phyloP scores from a whole-genome alignment of 169 alveolate species.

The Plasmodium sp. region DNA sequence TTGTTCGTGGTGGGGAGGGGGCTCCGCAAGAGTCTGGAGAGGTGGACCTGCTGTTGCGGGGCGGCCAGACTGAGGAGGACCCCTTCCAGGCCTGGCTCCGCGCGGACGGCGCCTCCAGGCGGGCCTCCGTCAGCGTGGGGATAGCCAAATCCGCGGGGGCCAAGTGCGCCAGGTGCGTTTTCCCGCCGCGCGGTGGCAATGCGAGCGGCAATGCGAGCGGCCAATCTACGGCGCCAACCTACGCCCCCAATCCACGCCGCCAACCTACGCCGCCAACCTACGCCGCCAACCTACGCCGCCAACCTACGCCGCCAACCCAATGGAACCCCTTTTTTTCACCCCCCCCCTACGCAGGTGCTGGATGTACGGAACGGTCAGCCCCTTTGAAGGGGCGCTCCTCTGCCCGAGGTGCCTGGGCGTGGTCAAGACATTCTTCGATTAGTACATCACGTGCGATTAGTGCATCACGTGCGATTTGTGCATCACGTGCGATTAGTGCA shows the following conservation, averaged over 20 bases:
- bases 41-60: conserved; percentile 10
- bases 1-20: background rate
- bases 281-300: background rate
- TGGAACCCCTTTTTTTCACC: background rate
- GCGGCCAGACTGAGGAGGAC: background rate
- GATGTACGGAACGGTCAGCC: conserved; percentile 61
- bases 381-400: conserved; percentile 39
- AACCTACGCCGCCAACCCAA: background rate
- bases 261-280: background rate
- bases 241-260: background rate
- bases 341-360: conserved; percentile 30
- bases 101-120: background rate
- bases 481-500: no score
- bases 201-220: background rate
- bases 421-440: conserved; percentile 11
- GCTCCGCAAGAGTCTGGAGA: background rate
- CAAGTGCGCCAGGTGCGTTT: conserved; percentile 37
- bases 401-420: conserved; percentile 58
- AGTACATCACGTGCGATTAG: background rate
- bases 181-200: background rate
- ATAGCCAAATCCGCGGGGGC: conserved; percentile 7
- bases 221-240: no score
- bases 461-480: no score
- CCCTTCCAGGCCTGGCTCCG: conserved; percentile 1
- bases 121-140: conserved; percentile 37